Base-by-base conservation (phyloP, 2,329 filamentous ascomycete species). In the Ceratocystis eucalypticola region DNA sequence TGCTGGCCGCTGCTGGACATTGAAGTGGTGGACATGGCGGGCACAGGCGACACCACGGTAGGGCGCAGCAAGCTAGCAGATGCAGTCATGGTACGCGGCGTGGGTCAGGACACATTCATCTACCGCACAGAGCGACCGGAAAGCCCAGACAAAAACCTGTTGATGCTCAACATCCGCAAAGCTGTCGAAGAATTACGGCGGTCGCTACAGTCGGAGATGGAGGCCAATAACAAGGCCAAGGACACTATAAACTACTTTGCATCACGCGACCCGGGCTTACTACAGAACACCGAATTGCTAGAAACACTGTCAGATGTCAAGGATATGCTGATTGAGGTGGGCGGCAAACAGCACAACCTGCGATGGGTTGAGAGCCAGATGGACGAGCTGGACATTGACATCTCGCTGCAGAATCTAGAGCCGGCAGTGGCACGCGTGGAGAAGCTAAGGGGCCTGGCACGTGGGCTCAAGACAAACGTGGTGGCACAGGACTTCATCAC, bases 331-430 rank as follows among this genome's bases (percentile, higher is more conserved):
- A 92, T 99, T 70, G 94, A 99, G 71, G 90, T 96, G 15, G 94
- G 97, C 72, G 94, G 94, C 62, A 96, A 96, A 72, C 92, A 96
- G 75, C 91, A 97, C 74, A 96, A 94, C 73, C 82, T 99, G 61
- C 88, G 93, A 65, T 96, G 91, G 91, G 91, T 99, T 0, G 94
- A 99, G 74, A 85, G 86, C 64, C 91, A 97, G 76, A 89, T 99
- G 75, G 94, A 99, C 73, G 91, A 96, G 72, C 83, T 99, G 5
- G 94, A 99, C 72, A 97, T 97, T 71, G 88, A 96, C 71, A 92
- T 99, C 72, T 93, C 94, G 0, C 81, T 96, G 63, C 93, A 97
- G 74, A 83, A 84, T 53, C 94, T 96, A 70, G 91, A 96, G 71
- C 83, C 87, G 22, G 89, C 94, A 0, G 94, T 97, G 0, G 81